Evolutionary conservation across 1,284 basidiomycete genomes (phyloP).

Genomic region (Stereum hirsutum): DNA sequence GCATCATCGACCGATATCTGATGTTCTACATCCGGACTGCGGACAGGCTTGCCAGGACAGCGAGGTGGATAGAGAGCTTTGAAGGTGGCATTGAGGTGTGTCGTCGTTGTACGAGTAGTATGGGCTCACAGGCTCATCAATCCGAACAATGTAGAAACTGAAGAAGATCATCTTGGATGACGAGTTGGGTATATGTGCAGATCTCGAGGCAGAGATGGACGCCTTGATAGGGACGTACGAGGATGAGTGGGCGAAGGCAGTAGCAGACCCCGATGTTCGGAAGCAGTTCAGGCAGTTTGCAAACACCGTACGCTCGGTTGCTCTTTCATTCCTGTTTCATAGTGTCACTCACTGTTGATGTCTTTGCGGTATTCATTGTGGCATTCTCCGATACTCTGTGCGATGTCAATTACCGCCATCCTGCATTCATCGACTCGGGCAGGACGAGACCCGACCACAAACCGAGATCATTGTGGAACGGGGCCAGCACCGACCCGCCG

Average conservation of each 20-base stretch:
- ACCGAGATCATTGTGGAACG: neutral
- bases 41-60: neutral
- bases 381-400: neutral
- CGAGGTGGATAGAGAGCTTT: neutral
- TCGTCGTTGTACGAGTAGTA: neutral
- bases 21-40: constrained; percentile 1
- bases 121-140: neutral
- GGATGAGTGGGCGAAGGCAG: neutral
- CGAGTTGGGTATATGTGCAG: neutral
- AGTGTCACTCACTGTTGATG: neutral
- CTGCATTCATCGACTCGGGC: neutral
- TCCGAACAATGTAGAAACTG: constrained; percentile 1
- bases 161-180: neutral
- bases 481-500: neutral
- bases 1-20: neutral
- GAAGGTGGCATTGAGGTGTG: constrained; percentile 1
- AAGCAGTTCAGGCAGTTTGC: neutral
- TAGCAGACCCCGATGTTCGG: neutral
- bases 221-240: neutral
- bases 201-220: neutral
- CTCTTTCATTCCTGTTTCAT: too few relatives aligned
- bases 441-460: neutral
- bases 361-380: neutral
- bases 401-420: neutral
- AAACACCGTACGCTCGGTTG: too few relatives aligned